Conservation (phyloP, 164 flowering plant genomes). For the Magnolia kwangsiensis region DNA sequence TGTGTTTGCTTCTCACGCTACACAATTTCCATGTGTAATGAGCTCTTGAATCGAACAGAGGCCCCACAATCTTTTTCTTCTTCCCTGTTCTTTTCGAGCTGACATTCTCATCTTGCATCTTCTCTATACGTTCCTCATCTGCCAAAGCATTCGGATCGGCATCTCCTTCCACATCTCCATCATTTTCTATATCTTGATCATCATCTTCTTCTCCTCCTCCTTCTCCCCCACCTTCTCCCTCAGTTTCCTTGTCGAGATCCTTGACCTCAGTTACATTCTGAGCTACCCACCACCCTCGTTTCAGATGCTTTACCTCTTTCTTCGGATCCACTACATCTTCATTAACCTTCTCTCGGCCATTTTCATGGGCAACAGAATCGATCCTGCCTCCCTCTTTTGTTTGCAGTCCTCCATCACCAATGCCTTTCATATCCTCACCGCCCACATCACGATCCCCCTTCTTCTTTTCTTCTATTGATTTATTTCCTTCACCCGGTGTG, state of each 20-base stretch:
- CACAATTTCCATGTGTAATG: conserved; percentile 79
- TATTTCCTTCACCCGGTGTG: conserved; percentile 9
- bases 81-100: conserved; percentile 22
- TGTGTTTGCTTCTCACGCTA: conserved; percentile 71
- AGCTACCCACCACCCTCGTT: conserved; percentile 17
- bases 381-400: conserved; percentile 10
- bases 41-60: conserved; percentile 65
- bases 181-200: conserved; percentile 29
- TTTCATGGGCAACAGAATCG: conserved; percentile 19
- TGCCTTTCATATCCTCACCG: conserved; percentile 25
- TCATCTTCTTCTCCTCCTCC: conserved; percentile 24
- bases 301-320: conserved; percentile 10
- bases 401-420: neutral
- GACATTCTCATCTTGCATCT: conserved; percentile 32
- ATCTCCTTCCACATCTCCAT: conserved; percentile 35
- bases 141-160: conserved; percentile 7
- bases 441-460: conserved; percentile 15
- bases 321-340: conserved; percentile 13
- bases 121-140: conserved; percentile 30
- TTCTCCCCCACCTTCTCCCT: conserved; percentile 31
- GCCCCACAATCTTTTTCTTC: conserved; percentile 57
- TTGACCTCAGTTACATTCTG: conserved; percentile 26
- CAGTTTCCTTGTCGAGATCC: conserved; percentile 29
- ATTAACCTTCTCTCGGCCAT: conserved; percentile 19
- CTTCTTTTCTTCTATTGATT: conserved; percentile 18